Percentiles rank a stretch among this genome's conserved stretches.
Evolutionary conservation across 116 monocot genomes (phyloP).

Genomic region (Papilionanthe hybrid): DNA sequence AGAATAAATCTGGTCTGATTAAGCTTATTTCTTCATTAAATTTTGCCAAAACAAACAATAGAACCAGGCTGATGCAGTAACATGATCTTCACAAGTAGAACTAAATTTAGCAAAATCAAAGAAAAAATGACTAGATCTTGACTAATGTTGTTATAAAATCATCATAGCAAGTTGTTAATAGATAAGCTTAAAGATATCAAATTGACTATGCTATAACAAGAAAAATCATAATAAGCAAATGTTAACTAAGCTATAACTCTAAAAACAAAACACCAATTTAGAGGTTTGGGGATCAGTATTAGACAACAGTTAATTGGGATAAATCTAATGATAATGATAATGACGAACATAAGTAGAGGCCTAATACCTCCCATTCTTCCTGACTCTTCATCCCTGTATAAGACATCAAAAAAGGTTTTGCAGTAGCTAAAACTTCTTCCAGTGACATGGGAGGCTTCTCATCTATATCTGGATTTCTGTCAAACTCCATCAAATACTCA

Average conservation of each 20-base stretch:
- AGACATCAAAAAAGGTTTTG: conserved; percentile 61
- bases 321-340: background rate
- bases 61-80: background rate
- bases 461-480: conserved; percentile 58
- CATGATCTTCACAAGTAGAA: background rate
- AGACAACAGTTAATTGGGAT: background rate
- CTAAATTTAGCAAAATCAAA: background rate
- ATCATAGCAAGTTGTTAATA: background rate
- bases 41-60: background rate
- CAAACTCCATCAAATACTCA: conserved; percentile 55
- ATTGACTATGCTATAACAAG: background rate
- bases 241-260: background rate
- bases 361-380: conserved; percentile 64
- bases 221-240: background rate
- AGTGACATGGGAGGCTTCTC: conserved; percentile 71
- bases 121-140: background rate
- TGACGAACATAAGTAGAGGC: background rate
- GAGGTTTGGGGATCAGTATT: background rate
- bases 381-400: conserved; percentile 61
- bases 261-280: background rate
- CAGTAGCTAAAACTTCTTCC: conserved; percentile 35
- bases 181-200: background rate
- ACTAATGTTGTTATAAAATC: background rate
- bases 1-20: too few relatives aligned
- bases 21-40: background rate